A percentile compares a stretch with the other conserved stretches of the same genome.
These are phyloP conservation scores for Cladosporium oxysporum DNA, from an alignment of 2,329 filamentous ascomycete genomes.

Conservation along the genomic window DNA sequence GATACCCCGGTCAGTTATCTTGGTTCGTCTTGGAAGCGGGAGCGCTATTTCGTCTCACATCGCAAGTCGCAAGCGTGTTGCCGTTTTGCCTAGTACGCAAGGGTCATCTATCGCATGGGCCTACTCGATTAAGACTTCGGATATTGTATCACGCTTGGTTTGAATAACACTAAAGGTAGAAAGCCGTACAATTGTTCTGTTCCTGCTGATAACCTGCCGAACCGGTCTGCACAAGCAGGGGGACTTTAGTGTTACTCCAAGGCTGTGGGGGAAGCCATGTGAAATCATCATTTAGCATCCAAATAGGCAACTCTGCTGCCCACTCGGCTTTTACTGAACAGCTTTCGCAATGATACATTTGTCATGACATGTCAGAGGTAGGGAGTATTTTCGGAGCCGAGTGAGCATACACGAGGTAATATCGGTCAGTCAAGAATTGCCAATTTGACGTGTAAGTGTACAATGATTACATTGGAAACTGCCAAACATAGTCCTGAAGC, in stretches of 20 bases:
- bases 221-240: not conserved
- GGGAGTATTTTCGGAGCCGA: not conserved
- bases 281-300: not conserved
- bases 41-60: not conserved
- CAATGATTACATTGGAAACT: not conserved
- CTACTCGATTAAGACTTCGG: not conserved
- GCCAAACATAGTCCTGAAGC: not conserved
- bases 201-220: not conserved
- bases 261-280: not conserved
- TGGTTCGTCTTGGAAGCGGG: not conserved
- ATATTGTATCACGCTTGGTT: not conserved
- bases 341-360: not conserved
- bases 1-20: not conserved
- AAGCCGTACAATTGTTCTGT: not conserved
- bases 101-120: not conserved
- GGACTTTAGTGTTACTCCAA: not conserved
- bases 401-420: not conserved
- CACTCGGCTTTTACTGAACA: not conserved
- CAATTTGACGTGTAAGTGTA: not conserved
- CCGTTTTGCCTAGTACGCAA: not conserved
- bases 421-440: not conserved
- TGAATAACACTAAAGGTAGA: not conserved
- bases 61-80: not conserved
- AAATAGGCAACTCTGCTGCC: conserved; percentile 2
- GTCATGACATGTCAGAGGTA: not conserved